A percentile compares a stretch with the other conserved stretches of the same genome.
Conservation (phyloP, 345 rosid species). For the Balakata baccata region DNA sequence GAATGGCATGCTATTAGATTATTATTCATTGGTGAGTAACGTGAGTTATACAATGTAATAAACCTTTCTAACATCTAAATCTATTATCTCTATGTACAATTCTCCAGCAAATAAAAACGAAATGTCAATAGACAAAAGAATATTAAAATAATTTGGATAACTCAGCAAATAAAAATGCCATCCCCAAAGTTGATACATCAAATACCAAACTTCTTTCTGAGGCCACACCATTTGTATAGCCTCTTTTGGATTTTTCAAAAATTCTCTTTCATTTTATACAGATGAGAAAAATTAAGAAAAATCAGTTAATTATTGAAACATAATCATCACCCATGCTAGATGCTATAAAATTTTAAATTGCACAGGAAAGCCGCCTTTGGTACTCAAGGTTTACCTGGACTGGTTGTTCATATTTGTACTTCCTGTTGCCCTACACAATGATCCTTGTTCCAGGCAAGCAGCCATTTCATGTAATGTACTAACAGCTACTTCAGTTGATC, state of each 20-base stretch:
- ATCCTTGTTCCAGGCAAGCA: conserved; percentile 89
- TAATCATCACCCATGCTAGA: background rate
- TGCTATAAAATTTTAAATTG: background rate
- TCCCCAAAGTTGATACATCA: background rate
- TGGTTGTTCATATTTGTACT: conserved; percentile 98
- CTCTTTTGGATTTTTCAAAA: background rate
- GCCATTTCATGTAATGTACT: conserved; percentile 81
- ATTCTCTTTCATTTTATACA: background rate
- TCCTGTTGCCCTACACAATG: conserved; percentile 85
- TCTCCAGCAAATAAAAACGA: conserved; percentile 6
- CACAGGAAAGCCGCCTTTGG: conserved; percentile 3
- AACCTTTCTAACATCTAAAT: conserved; percentile 6
- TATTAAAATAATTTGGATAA: background rate
- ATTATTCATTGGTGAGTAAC: conserved; percentile 11
- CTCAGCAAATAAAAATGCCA: background rate
- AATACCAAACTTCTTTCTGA: background rate
- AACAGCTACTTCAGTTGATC: conserved; percentile 83
- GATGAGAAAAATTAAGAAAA: background rate
- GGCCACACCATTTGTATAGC: background rate
- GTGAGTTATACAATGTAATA: conserved; percentile 12
- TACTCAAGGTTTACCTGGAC: conserved; percentile 60
- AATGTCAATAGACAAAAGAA: background rate
- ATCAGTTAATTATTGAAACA: background rate
- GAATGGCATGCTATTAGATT: conserved; percentile 26
- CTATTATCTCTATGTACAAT: conserved; percentile 8